Evolutionary conservation across 192 early-diverging fungal genomes (phyloP).

Genomic region (Mortierella hygrophila): DNA sequence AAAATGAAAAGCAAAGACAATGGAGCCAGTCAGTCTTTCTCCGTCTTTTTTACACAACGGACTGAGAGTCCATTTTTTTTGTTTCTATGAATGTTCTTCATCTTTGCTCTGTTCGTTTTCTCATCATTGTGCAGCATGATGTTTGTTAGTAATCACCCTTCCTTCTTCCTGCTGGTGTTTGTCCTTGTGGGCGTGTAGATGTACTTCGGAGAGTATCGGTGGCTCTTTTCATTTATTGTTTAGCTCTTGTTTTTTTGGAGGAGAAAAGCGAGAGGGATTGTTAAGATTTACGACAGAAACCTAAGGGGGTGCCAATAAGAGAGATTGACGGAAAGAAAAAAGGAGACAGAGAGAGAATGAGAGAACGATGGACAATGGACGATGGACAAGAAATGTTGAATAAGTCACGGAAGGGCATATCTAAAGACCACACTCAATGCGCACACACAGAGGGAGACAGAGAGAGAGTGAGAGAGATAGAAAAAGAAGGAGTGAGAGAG

Average conservation of each 20-base stretch:
- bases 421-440: neutral
- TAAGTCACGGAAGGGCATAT: neutral
- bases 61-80: conserved; percentile 29
- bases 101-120: conserved; percentile 1
- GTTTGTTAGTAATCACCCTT: neutral
- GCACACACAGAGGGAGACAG: neutral
- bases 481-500: neutral
- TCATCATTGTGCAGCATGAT: conserved; percentile 7
- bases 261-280: neutral
- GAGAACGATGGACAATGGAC: neutral
- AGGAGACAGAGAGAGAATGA: conserved; percentile 5
- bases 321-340: neutral
- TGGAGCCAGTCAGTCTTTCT: neutral
- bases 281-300: neutral
- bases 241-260: neutral
- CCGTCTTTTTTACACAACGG: conserved; percentile 7
- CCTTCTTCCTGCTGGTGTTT: neutral
- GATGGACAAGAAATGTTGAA: neutral
- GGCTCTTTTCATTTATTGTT: neutral
- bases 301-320: neutral
- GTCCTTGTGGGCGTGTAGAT: neutral
- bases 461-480: neutral
- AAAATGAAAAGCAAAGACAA: neutral
- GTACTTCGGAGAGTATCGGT: neutral
- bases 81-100: neutral